Percentiles rank a stretch among this genome's conserved stretches.
phyloP scores from a whole-genome alignment of 345 rosid species.

The Syzygium grande region DNA sequence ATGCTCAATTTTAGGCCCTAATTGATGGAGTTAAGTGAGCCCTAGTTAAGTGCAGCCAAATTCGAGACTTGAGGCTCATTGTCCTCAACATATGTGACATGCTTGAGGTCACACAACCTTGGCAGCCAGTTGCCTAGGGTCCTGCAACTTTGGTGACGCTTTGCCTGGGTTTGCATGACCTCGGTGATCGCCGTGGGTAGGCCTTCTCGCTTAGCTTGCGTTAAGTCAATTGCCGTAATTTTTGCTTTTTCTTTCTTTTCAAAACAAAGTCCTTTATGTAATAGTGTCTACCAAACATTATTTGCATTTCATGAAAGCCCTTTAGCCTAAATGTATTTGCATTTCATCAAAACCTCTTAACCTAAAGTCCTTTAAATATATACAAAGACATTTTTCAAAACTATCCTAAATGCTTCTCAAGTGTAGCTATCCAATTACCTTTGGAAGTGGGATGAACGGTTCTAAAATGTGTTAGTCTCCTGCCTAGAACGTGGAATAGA shows the following conservation, averaged over 20 bases:
- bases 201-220: neutral
- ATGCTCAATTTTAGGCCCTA: neutral
- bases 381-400: neutral
- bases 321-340: neutral
- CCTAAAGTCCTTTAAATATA: neutral
- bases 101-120: neutral
- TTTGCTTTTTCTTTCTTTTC: neutral
- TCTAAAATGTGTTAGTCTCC: neutral
- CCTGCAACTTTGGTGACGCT: neutral
- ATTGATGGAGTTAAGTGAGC: rapidly evolving
- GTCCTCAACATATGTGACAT: neutral
- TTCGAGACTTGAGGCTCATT: neutral
- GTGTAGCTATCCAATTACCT: neutral
- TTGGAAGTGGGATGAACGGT: neutral
- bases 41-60: neutral
- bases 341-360: neutral
- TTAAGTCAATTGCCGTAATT: neutral
- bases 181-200: neutral
- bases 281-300: neutral
- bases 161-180: neutral
- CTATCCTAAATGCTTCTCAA: neutral
- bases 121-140: neutral
- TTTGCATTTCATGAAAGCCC: neutral
- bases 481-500: neutral
- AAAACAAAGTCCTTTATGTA: no score